A percentile compares a stretch with the other conserved stretches of the same genome.
phyloP scores from a whole-genome alignment of 2,329 filamentous ascomycete species.

The Sphaerostilbella broomeana region DNA sequence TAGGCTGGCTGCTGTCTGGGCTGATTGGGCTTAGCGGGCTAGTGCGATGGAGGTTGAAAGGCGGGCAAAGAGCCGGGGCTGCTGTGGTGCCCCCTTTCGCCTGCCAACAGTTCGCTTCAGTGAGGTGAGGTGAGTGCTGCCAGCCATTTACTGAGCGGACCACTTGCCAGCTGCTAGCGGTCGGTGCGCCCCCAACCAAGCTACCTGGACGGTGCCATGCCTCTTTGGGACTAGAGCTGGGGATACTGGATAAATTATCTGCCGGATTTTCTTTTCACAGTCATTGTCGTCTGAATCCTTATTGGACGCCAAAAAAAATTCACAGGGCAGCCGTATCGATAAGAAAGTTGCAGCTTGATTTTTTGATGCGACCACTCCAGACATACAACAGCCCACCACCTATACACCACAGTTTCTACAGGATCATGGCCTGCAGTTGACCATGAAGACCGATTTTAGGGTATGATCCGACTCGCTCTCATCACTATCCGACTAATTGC shows the following conservation, averaged over 20 bases:
- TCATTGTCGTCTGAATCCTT: background rate
- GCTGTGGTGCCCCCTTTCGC: slow-evolving; percentile 18
- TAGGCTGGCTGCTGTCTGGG: slow-evolving; percentile 12
- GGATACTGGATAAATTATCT: slow-evolving; percentile 29
- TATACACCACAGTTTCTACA: background rate
- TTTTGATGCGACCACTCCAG: slow-evolving; percentile 13
- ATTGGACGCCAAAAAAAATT: slow-evolving; percentile 13
- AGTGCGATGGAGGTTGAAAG: slow-evolving; percentile 20
- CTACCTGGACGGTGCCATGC: no score
- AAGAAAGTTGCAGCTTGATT: slow-evolving; percentile 16
- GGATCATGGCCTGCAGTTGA: slow-evolving; percentile 36
- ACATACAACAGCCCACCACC: slow-evolving; percentile 5
- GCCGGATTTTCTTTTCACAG: slow-evolving; percentile 19
- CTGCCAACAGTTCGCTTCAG: background rate
- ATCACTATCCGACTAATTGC: background rate
- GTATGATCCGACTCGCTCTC: slow-evolving; percentile 39
- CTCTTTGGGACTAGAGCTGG: slow-evolving; percentile 14
- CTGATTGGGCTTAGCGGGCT: slow-evolving; percentile 22
- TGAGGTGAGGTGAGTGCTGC: no score
- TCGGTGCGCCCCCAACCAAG: slow-evolving; percentile 18
- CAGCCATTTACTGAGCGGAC: no score
- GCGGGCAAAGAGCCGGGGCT: no score
- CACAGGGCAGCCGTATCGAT: slow-evolving; percentile 18
- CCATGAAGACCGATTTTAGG: slow-evolving; percentile 99
- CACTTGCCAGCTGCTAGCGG: no score